Evolutionary conservation across 1,284 basidiomycete species (phyloP).

Genomic region (Sanghuangporus sanghuang): DNA sequence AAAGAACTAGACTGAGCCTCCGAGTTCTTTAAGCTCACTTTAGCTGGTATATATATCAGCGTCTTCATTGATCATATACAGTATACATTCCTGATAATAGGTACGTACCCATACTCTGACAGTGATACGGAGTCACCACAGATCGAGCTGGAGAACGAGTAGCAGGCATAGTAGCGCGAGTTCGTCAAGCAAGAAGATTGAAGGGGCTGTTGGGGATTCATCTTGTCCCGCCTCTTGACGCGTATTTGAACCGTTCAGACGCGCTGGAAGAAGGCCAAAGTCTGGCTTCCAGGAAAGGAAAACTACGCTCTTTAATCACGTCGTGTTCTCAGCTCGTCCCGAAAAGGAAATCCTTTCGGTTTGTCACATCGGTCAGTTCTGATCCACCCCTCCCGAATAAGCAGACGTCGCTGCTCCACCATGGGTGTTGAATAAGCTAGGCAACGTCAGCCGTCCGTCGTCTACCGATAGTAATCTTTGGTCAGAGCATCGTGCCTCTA

Average conservation of each 20-base stretch:
- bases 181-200: no score
- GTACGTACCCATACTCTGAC: neutral
- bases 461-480: no score
- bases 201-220: neutral
- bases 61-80: neutral
- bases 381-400: neutral
- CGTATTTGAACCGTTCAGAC: neutral
- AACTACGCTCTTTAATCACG: conserved; percentile 9
- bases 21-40: neutral
- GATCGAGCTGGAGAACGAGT: neutral
- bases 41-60: neutral
- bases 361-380: neutral
- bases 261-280: neutral
- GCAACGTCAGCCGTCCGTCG: no score
- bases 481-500: no score
- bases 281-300: neutral
- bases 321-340: neutral
- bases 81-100: neutral
- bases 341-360: neutral
- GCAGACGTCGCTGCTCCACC: no score
- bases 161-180: conserved; percentile 3
- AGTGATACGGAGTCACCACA: neutral
- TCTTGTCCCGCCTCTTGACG: neutral
- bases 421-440: no score
- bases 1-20: neutral